Evolutionary conservation across 1,284 basidiomycete genomes (phyloP), one percentile per base, ranked within the genome.

Genomic region (Fomes fomentarius): DNA sequence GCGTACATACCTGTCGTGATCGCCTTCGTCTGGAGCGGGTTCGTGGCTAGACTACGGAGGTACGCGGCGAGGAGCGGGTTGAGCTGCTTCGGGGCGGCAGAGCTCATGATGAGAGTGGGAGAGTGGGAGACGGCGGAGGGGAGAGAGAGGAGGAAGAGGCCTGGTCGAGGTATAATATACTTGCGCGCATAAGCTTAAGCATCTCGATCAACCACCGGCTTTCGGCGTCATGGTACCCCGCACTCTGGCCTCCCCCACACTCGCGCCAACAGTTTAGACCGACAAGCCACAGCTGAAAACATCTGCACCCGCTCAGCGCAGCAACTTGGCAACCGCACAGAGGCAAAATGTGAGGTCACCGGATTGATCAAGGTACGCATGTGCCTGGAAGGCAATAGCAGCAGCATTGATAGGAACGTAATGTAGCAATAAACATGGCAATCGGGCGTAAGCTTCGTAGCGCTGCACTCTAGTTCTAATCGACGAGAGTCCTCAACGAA

Each of bases 1-100:
- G 6, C 26, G 24, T 15, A 47, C 71, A 41, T 59, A 84, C 87
- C 84, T 57, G 84, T 81, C 1, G 90, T 92, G 58, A 86, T 62
- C 11, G 84, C 80, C 72, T 93, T 93, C 30, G 90, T 93, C 46
- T 87, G 78, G 47, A 93, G 74, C 3, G 91, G 91, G 65, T 91
- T 76, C 5, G 74, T 65, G 1, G 80, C 73, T 40, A 93, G 81
- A 63, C 87, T 80, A 10, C 72, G 66, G 8, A 91, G 77, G 68
- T 92, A 92, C 43, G 74, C 79, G 22, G 79, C 77, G 33, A 91
- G 78, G 31, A 89, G 74, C 21, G 84, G 79, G 62, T 84, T 75
- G 28, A 76, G 65, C 22, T 70, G 67, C 50, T 71, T 78, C 19
- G 65, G 53, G 8, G 59, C 56, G 26, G 52, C 62, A 28, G 56